Base-by-base conservation (phyloP, 1,284 basidiomycete species). In the Ceratorhiza oryzae-sativae region DNA sequence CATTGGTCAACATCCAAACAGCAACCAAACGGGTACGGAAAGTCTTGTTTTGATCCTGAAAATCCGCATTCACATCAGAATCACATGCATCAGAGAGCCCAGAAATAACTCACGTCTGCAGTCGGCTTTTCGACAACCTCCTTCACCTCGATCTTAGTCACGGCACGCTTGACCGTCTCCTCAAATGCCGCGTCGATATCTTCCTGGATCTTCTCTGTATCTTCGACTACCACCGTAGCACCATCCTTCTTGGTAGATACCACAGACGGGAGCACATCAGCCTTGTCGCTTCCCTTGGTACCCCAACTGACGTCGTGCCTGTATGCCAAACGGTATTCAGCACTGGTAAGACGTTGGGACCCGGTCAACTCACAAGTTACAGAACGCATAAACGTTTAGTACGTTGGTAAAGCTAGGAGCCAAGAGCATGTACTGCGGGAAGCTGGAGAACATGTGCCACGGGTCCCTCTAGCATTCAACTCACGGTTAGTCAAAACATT, bases 381-480 rank as follows among this genome's bases (percentile, higher is more conserved):
- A 97, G 84, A 98, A 98, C 0, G 95, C 94, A 78, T 97, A 98
- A 39, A 97, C 93, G 80, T 97, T 97, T 76, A 98, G 86, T 32
- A 97, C 90, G 78, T 97, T 98, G 60, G 90, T 95, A 82, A 97
- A 96, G 76, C 91, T 94, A 0, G 93, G 93, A 18, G 95, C 95
- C 67, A 97, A 81, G 75, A 90, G 88, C 77, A 97, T 83, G 80
- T 97, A 98, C 80, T 97, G 96, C 76, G 91, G 84, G 85, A 98
- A 96, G 77, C 93, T 95, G n/a, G 93, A 94, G 80, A 97, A 88
- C 90, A 99, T 93, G 80, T 98, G 96, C 96, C 96, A 98, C 5
- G 96, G 96, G 81, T 98, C 96, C 73, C 92, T 88, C 91, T 95
- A 75, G 13, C 73, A 48, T 20, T 18, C 23, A 45, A 56, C 12